phyloP scores from a whole-genome alignment of 768 basidiomycete genomes.

The Gloeophyllum trabeum region DNA sequence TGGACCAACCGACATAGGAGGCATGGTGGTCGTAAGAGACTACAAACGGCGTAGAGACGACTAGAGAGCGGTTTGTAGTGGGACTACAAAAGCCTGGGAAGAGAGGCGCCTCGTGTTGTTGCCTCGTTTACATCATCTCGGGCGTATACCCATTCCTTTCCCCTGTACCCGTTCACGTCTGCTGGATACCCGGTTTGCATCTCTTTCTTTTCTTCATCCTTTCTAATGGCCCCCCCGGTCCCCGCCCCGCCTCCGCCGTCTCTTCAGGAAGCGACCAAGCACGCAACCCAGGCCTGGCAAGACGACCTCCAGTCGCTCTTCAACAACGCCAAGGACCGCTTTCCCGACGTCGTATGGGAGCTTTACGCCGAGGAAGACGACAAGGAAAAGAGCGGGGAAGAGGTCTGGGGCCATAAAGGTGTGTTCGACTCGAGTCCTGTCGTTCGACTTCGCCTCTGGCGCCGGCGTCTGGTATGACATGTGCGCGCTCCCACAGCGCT shows the following conservation, averaged over 20 bases:
- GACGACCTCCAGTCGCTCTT: slow-evolving; percentile 70
- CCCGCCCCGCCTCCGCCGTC: slow-evolving; percentile 20
- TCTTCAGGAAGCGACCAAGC: slow-evolving; percentile 52
- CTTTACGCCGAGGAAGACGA: slow-evolving; percentile 38
- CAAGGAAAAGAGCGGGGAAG: slow-evolving; percentile 27
- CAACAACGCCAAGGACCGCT: slow-evolving; percentile 77
- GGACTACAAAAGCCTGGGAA: no score
- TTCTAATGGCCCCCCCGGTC: neutral
- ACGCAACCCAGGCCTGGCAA: slow-evolving; percentile 71
- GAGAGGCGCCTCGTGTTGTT: no score
- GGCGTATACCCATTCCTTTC: no score
- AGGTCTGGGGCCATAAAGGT: slow-evolving; percentile 96
- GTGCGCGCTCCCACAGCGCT: no score
- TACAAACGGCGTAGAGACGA: no score
- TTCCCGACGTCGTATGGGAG: slow-evolving; percentile 97
- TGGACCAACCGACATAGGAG: no score
- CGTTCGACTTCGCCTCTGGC: neutral
- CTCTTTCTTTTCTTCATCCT: neutral
- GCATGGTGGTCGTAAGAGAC: no score
- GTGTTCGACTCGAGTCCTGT: slow-evolving; percentile 10
- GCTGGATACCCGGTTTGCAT: neutral
- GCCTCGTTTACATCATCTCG: no score
- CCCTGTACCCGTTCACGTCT: no score
- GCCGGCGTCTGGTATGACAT: no score
- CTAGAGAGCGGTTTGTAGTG: no score